Evolutionary conservation across 2,329 filamentous ascomycete genomes (phyloP), one percentile per base, ranked within the genome.

Genomic region (Penicillium sp.): DNA sequence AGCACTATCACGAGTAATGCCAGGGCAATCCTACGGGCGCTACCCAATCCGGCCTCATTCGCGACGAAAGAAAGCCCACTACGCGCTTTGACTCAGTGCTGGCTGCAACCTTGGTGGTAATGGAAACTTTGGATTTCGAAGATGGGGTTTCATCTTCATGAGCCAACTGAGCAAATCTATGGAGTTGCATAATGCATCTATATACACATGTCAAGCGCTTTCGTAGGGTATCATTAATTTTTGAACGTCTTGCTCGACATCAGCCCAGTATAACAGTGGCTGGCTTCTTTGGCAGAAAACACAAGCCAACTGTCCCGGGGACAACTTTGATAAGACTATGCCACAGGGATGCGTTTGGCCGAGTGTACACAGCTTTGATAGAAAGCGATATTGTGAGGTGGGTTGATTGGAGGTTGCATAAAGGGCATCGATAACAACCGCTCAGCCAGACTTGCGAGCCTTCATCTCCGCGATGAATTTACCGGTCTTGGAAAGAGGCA

Each of bases 381-480:
- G 38, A 31, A 40, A 45, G 29, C 7, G 16, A 45, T 22, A 14
- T 18, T 32, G 34, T 29, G 38, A 9, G n/a, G 10, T 14, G 5
- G 18, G n/a, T 46, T 16, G 18, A 22, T 43, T 14, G 39, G 16
- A 43, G 39, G 39, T 24, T n/a, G 34, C 8, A 24, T 11, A 34
- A 38, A 18, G 27, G 24, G n/a, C 42, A 27, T 40, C n/a, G n/a
- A 36, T n/a, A 32, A 31, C 31, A 32, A 34, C 16, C 16, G 21
- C 43, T 70, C 67, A 71, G 47, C 62, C 58, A 11, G 64, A 64
- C 59, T 85, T 90, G 71, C 90, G 86, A 66, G 79, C 82, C 79
- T 97, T 97, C 71, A 92, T 92, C 64, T 94, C 89, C 59, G 84
- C 83, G 34, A 96, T 86, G 87, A 92, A 99, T n/a, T 72, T 81